Base-by-base conservation (phyloP, 78 protist genomes). In the Polysphondylium violaceum region DNA sequence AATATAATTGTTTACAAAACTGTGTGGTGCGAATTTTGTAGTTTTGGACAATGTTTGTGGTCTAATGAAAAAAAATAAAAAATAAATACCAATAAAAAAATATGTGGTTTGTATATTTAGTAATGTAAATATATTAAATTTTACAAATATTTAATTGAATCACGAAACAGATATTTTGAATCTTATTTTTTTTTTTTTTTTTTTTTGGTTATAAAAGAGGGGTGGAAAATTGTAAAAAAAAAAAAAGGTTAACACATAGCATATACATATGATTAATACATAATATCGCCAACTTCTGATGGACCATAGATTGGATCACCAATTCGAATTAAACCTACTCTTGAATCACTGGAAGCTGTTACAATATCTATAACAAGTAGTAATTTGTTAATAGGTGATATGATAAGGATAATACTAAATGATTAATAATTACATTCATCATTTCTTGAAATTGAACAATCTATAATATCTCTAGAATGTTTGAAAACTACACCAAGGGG, bases 391-490 rank as follows among this genome's bases (percentile, higher is more conserved):
- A 6, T 67, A 3, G 69, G 35, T 17, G 35, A 11, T n/a, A 5
- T 5, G 16, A 38, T 12, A 33, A n/a, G 16, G 31, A n/a, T 8
- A 23, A 65, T 65, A n/a, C 2, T 19, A 6, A 21, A 4, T 27
- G 14, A 21, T 9, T 12, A 64, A 33, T n/a, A n/a, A 5, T 58
- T 75, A 58, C 68, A 83, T 83, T 83, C 91, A 69, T 83, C 91
- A 69, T 83, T 83, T 69, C 50, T 83, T 5, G 91, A 83, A 21
- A 83, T 83, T 69, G 91, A 35, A 33, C 51, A 59, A 59, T 83
- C 91, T 71, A 69, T 77, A 40, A 83, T 83, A 41, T 83, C 91
- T 59, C 74, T 69, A 3, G 67, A 29, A 41, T 83, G 91, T 69
- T 58, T 83, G 33, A 25, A 83, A 31, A 83, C 79, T 5, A 73